These are phyloP conservation scores for Sugiyamaella xylanicola DNA, from an alignment of 1,139 yeast genomes.

Conservation along the genomic window DNA sequence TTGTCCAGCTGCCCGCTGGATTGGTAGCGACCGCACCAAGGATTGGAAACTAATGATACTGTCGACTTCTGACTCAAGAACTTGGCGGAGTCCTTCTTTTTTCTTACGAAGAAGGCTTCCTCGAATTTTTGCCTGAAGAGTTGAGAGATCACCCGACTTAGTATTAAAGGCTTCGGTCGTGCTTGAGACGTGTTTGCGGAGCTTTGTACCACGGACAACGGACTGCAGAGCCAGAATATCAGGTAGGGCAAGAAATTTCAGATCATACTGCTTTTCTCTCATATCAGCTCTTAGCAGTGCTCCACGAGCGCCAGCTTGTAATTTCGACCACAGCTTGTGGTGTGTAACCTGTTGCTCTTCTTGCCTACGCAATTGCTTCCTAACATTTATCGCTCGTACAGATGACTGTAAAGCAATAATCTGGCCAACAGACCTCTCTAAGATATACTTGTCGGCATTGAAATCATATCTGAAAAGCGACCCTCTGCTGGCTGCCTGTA, in stretches of 20 bases:
- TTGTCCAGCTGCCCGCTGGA: constrained; percentile 21
- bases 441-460: constrained; percentile 27
- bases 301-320: constrained; percentile 22
- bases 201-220: constrained; percentile 25
- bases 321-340: background rate
- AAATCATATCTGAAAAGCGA: constrained; percentile 26
- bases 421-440: constrained; percentile 23
- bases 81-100: constrained; percentile 26
- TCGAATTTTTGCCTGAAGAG: constrained; percentile 23
- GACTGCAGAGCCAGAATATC: constrained; percentile 28
- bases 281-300: constrained; percentile 20
- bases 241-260: constrained; percentile 26
- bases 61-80: constrained; percentile 25
- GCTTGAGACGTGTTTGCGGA: background rate
- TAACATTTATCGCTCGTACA: constrained; percentile 23
- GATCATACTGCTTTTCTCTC: constrained; percentile 24
- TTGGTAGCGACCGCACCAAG: constrained; percentile 22
- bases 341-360: background rate
- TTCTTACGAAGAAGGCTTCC: constrained; percentile 29
- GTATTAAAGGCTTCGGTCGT: background rate
- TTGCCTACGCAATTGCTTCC: background rate
- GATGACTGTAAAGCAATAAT: constrained; percentile 33
- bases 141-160: background rate
- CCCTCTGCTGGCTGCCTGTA: constrained; percentile 46
- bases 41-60: constrained; percentile 28